Percentiles rank a stretch among this genome's conserved stretches.
Conservation (phyloP, 352 stramenopile species). For the Bremia lactucae region DNA sequence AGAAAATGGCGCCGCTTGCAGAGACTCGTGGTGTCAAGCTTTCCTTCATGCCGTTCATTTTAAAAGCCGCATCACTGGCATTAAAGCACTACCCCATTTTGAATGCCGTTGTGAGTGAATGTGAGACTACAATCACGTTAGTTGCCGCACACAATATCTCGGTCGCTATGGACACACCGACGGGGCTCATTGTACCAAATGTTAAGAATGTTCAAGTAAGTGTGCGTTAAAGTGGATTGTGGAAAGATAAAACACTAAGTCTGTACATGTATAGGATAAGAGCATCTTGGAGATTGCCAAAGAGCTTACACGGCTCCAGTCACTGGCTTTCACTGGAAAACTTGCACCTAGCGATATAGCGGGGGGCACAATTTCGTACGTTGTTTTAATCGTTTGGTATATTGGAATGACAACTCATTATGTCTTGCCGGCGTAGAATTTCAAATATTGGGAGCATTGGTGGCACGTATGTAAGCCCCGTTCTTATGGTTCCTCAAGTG, state of each 20-base stretch:
- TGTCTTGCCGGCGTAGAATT: too few species aligned
- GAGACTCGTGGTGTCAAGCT: constrained; percentile 81
- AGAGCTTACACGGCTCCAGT: constrained; percentile 84
- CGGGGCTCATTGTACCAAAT: constrained; percentile 93
- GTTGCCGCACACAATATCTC: constrained; percentile 94
- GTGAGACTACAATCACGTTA: constrained; percentile 80
- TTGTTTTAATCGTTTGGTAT: too few species aligned
- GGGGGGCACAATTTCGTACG: constrained; percentile 86
- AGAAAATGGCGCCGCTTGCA: constrained; percentile 83
- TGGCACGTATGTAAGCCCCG: constrained; percentile 94
- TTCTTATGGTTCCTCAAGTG: constrained; percentile 93
- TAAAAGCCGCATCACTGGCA: constrained; percentile 92
- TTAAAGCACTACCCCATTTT: constrained; percentile 90
- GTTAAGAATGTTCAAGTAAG: constrained; percentile 88
- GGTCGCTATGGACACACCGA: constrained; percentile 95
- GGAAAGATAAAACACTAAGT: neutral
- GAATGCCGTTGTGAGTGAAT: constrained; percentile 87
- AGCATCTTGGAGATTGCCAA: constrained; percentile 76
- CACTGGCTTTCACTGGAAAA: constrained; percentile 68
- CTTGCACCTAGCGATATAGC: constrained; percentile 80
- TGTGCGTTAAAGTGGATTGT: neutral
- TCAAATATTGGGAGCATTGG: constrained; percentile 94
- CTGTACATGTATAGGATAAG: constrained; percentile 33
- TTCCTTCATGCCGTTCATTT: constrained; percentile 94
- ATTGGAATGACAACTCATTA: too few species aligned